Evolutionary conservation across 2,329 filamentous ascomycete genomes (phyloP), one percentile per base, ranked within the genome.

Genomic region (Alternaria sp.): DNA sequence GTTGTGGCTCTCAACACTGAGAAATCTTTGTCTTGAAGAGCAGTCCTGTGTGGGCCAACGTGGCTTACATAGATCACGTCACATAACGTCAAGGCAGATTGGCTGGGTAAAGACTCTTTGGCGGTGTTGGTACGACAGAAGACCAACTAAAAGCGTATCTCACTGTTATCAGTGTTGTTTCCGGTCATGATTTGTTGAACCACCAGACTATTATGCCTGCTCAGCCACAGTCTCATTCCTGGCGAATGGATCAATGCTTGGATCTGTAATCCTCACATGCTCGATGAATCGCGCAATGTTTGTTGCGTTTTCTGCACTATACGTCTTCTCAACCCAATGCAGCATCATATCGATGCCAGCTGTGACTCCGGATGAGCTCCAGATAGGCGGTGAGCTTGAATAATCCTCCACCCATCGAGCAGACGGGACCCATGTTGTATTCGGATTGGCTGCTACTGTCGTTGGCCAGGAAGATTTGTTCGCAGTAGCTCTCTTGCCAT

Each of bases 371-470:
- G 87, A 88, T 1, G 85, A 86, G 12, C 84, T 86, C 87, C 89
- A 91, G 6, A 90, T 79, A 3, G 64, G 70, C 9, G 65, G 66
- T 11, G 40, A 50, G 4, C 57, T 62, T 49, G 89, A 88, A 16
- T 86, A 87, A 74, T 91, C 88, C 1, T 81, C 79, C 0, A 90
- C 85, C 85, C 86, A 91, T 45, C 89, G 81, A 25, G 89, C 89
- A n/a, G 80, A 79, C 1, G 81, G 77, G 18, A 88, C 81, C 89
- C 89, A 92, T 2, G 84, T 78, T 0, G 88, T 86, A 3, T 83
- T 79, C 0, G 82, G 81, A 0, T 84, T 81, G 54, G 82, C 77
- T 81, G 76, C 2, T 74, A 74, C 2, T 70, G 83, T 22, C 83
- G 82, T 58, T 6, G 57, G 54, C 70, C 68, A 75, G 5, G 69